A percentile compares a stretch with the other conserved stretches of the same genome.
phyloP scores from a whole-genome alignment of 1,284 basidiomycete species.

The Ceratobasidium theobromae region DNA sequence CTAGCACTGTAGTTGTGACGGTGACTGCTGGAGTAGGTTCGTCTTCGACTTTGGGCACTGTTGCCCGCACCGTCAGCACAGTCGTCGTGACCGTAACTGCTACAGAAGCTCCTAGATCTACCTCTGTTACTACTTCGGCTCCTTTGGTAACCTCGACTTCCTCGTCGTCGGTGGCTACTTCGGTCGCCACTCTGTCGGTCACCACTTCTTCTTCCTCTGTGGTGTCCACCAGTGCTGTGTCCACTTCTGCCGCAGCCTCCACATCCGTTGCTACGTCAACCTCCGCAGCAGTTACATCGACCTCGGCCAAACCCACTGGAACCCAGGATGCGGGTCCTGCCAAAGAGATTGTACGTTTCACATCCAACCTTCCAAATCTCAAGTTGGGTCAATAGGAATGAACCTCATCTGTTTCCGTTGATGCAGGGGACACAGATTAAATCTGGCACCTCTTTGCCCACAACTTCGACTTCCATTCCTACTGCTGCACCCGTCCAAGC shows the following conservation, averaged over 20 bases:
- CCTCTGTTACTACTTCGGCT: not conserved
- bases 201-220: constrained; percentile 32
- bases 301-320: constrained; percentile 36
- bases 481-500: constrained; percentile 37
- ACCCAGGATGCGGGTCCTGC: constrained; percentile 8
- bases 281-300: constrained; percentile 3
- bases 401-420: not conserved
- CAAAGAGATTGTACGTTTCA: constrained; percentile 6
- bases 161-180: constrained; percentile 32
- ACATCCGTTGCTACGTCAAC: constrained; percentile 35
- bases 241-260: constrained; percentile 34
- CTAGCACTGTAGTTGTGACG: not conserved
- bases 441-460: constrained; percentile 31
- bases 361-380: not conserved
- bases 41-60: not conserved
- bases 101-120: not conserved
- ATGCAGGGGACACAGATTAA: constrained; percentile 4
- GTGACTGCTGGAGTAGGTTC: not conserved
- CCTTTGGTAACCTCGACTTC: not conserved
- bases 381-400: not conserved
- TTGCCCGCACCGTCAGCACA: constrained; percentile 5
- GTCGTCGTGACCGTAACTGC: constrained; percentile 25
- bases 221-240: constrained; percentile 12
- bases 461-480: constrained; percentile 31
- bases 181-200: constrained; percentile 28